These are phyloP conservation scores for Austroboletus niveus DNA, from an alignment of 1,284 basidiomycete species.

Conservation along the genomic window DNA sequence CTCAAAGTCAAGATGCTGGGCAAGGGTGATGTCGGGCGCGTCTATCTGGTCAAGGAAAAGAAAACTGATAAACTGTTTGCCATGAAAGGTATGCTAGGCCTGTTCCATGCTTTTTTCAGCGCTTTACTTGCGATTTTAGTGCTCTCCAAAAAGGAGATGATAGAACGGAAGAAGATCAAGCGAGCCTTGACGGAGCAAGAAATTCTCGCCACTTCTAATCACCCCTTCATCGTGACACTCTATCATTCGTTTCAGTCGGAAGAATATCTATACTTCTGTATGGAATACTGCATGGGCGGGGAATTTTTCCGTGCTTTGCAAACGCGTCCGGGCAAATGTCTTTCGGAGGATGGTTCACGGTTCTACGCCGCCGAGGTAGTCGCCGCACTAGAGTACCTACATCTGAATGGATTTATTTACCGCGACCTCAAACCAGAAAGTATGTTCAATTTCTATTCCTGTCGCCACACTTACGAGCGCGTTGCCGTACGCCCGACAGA, in stretches of 20 bases:
- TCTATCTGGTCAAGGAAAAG: constrained; percentile 95
- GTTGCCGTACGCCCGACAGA: constrained; percentile 50
- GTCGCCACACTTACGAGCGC: constrained; percentile 4
- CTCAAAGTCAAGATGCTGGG: constrained; percentile 94
- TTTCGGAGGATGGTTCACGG: constrained; percentile 91
- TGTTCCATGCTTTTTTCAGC: constrained; percentile 16
- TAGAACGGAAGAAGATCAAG: constrained; percentile 97
- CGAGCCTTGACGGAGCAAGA: constrained; percentile 95
- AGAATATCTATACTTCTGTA: constrained; percentile 95
- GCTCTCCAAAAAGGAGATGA: constrained; percentile 96
- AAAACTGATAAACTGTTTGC: constrained; percentile 91
- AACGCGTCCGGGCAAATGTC: constrained; percentile 92
- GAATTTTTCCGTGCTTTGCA: constrained; percentile 98
- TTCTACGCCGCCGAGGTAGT: constrained; percentile 99
- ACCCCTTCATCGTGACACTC: constrained; percentile 96
- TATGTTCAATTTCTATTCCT: constrained; percentile 44
- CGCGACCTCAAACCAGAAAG: constrained; percentile 99
- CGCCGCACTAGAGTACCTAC: constrained; percentile 96
- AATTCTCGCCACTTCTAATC: constrained; percentile 93
- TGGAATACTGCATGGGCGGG: constrained; percentile 99
- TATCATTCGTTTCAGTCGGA: constrained; percentile 99
- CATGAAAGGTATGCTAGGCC: constrained; percentile 79
- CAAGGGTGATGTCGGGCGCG: constrained; percentile 94
- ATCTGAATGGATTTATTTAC: constrained; percentile 99
- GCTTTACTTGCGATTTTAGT: constrained; percentile 56